Percentiles rank a stretch among this genome's conserved stretches.
Conservation (phyloP, 2,329 filamentous ascomycete genomes). For the Aspergillus alliaceus region DNA sequence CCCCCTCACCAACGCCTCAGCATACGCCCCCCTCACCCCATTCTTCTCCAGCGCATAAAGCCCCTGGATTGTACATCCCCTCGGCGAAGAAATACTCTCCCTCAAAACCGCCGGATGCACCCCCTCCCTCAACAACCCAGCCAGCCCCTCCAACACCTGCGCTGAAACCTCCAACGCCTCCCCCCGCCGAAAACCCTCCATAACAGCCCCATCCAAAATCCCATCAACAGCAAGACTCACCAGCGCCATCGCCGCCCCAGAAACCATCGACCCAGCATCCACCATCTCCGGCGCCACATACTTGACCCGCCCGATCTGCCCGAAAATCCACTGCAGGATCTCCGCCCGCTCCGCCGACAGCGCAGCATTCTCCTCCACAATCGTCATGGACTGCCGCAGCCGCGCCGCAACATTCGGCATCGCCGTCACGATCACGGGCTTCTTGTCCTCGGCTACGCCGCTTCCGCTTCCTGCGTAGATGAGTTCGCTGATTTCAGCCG, state of each 20-base stretch:
- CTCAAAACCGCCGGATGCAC: slow-evolving; percentile 62
- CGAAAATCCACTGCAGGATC: slow-evolving; percentile 51
- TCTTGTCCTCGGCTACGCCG: too few species aligned
- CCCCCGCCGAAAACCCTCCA: slow-evolving; percentile 60
- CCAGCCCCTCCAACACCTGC: slow-evolving; percentile 59
- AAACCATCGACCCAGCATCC: slow-evolving; percentile 59
- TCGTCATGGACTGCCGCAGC: slow-evolving; percentile 48
- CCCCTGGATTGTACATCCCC: slow-evolving; percentile 63
- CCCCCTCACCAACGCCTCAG: slow-evolving; percentile 49
- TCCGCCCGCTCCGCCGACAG: slow-evolving; percentile 40
- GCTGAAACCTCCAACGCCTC: slow-evolving; percentile 64
- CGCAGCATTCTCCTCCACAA: slow-evolving; percentile 49
- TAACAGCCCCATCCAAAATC: slow-evolving; percentile 61
- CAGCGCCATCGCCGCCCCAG: slow-evolving; percentile 61
- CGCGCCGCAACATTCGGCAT: slow-evolving; percentile 49
- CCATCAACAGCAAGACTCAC: slow-evolving; percentile 61
- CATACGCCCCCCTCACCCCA: slow-evolving; percentile 54
- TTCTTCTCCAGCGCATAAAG: slow-evolving; percentile 60
- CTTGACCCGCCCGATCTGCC: slow-evolving; percentile 49
- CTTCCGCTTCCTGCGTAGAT: slow-evolving; percentile 22
- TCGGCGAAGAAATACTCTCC: slow-evolving; percentile 63
- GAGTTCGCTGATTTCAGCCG: slow-evolving; percentile 30
- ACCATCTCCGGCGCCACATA: slow-evolving; percentile 53
- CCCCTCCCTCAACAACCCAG: slow-evolving; percentile 57
- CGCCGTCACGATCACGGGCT: slow-evolving; percentile 37